phyloP scores from a whole-genome alignment of 2,329 filamentous ascomycete species.

The Chaetomium sp. region DNA sequence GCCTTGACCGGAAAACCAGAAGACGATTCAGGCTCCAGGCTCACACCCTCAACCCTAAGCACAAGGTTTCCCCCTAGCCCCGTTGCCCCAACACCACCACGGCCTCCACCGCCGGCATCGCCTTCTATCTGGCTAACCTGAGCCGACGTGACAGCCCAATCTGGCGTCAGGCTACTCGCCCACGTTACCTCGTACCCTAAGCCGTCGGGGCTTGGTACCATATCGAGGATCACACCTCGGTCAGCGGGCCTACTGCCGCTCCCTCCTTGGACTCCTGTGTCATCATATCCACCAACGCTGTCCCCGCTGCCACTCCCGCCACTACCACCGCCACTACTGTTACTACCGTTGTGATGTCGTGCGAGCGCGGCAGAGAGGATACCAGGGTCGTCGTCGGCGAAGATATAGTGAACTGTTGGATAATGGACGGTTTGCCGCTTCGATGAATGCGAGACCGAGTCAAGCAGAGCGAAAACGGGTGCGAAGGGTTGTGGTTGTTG shows the following conservation, averaged over 20 bases:
- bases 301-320: conserved; percentile 16
- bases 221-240: conserved; percentile 51
- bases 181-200: conserved; percentile 51
- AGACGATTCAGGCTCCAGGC: conserved; percentile 15
- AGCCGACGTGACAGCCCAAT: conserved; percentile 58
- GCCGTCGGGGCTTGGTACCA: conserved; percentile 37
- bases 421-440: conserved; percentile 57
- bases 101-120: conserved; percentile 21
- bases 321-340: conserved; percentile 13
- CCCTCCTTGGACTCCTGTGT: too few relatives aligned
- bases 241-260: conserved; percentile 16
- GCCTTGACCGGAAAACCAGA: conserved; percentile 10
- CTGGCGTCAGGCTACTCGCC: conserved; percentile 64
- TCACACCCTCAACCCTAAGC: conserved; percentile 55
- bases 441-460: conserved; percentile 62
- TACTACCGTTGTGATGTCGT: conserved; percentile 31
- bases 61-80: conserved; percentile 38
- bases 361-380: conserved; percentile 61
- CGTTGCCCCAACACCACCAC: conserved; percentile 27
- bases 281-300: too few relatives aligned
- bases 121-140: conserved; percentile 38
- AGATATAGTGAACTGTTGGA: conserved; percentile 85
- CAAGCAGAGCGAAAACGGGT: conserved; percentile 80
- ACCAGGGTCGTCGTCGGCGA: conserved; percentile 83
- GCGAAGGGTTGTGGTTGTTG: conserved; percentile 45